Conservation (phyloP, 441 rosid species). For the Gossypium schwendimanii region DNA sequence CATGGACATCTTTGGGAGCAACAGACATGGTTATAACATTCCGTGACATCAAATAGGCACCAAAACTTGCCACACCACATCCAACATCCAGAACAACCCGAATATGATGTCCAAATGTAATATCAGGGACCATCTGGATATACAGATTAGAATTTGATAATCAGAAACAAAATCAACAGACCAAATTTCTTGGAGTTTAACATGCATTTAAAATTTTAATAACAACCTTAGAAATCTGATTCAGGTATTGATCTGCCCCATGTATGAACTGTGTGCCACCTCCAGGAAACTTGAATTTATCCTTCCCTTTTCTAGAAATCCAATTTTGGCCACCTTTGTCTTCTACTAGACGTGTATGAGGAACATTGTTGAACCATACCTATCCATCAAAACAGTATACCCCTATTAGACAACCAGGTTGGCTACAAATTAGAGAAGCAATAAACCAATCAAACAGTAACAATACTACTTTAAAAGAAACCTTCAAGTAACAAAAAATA, state of each 20-base stretch:
- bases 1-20: constrained; percentile 99
- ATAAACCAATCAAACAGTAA: background rate
- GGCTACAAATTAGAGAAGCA: background rate
- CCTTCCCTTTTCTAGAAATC: constrained; percentile 51
- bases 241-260: constrained; percentile 87
- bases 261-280: constrained; percentile 99
- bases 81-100: constrained; percentile 83
- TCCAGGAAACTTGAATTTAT: constrained; percentile 91
- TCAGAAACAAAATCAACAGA: constrained; percentile 17
- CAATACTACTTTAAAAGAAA: background rate
- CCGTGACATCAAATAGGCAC: constrained; percentile 78
- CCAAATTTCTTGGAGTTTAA: background rate
- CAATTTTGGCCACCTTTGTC: constrained; percentile 98
- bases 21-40: constrained; percentile 79
- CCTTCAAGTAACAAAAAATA: background rate
- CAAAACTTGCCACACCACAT: constrained; percentile 98
- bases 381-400: constrained; percentile 21
- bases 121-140: constrained; percentile 71
- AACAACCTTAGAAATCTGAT: constrained; percentile 88
- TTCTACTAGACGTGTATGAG: constrained; percentile 75
- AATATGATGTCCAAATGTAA: constrained; percentile 62
- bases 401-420: constrained; percentile 9
- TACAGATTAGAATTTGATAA: constrained; percentile 16
- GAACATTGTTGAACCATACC: constrained; percentile 92
- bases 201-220: constrained; percentile 2